Percentiles rank a stretch among this genome's conserved stretches.
phyloP scores from a whole-genome alignment of 169 alveolate species.

The Eimeria praecox region DNA sequence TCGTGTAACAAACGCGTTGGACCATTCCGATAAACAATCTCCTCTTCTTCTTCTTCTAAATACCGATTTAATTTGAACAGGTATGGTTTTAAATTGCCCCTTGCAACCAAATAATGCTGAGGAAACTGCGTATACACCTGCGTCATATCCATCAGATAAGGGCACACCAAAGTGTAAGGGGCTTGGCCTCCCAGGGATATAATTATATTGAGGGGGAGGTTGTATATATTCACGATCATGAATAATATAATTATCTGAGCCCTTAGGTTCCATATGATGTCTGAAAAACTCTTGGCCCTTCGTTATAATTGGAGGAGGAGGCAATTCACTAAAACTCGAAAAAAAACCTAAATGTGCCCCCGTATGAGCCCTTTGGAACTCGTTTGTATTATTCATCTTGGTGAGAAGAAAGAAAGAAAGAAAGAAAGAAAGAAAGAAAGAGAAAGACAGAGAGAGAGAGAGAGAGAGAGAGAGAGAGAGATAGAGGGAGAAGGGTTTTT shows the following conservation, averaged over 20 bases:
- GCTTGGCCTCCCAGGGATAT: constrained; percentile 11
- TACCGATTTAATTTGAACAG: constrained; percentile 81
- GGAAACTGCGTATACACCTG: constrained; percentile 87
- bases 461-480: too few species aligned
- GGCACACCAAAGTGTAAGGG: constrained; percentile 79
- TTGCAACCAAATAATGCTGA: constrained; percentile 82
- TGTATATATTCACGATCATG: background rate
- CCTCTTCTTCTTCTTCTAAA: constrained; percentile 89
- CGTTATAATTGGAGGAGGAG: background rate
- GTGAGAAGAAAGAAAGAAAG: background rate
- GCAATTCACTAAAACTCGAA: background rate
- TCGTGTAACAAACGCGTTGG: constrained; percentile 88
- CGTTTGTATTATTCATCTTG: background rate
- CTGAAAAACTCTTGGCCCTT: background rate
- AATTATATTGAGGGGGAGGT: constrained; percentile 37
- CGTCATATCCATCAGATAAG: constrained; percentile 76
- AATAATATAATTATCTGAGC: too few species aligned
- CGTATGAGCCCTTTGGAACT: background rate
- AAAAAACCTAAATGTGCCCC: constrained; percentile 2
- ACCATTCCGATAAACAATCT: constrained; percentile 89
- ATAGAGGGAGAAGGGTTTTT: too few species aligned
- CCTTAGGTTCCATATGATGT: too few species aligned
- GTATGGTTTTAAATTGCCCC: constrained; percentile 76
- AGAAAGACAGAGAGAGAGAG: too few species aligned
- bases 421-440: too few species aligned